Percentiles rank a stretch among this genome's conserved stretches.
Evolutionary conservation across 371 early-diverging fungal genomes (phyloP).

Genomic region (Apophysomyces elegans): DNA sequence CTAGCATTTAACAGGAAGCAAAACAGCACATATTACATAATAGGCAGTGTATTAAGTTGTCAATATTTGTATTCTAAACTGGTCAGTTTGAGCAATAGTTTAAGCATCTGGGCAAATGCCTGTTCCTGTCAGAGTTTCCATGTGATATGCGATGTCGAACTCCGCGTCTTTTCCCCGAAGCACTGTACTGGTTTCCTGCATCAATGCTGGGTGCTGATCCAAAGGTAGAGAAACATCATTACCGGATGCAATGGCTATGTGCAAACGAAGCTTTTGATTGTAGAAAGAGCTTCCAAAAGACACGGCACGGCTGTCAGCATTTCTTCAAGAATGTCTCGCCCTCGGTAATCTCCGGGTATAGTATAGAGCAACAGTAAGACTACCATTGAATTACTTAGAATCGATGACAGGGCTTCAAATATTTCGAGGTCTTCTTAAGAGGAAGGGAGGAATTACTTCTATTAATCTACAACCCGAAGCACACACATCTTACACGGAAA

Average conservation of each 20-base stretch:
- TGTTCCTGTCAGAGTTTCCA: not conserved
- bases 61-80: no score
- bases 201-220: slow-evolving; percentile 2
- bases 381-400: not conserved
- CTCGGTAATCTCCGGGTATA: slow-evolving; percentile 27
- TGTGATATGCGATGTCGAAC: not conserved
- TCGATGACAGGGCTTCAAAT: slow-evolving; percentile 67
- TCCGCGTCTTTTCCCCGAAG: not conserved
- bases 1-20: no score
- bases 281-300: slow-evolving; percentile 12
- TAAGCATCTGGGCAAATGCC: no score
- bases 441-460: slow-evolving; percentile 79
- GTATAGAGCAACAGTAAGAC: not conserved
- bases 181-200: not conserved
- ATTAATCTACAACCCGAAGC: slow-evolving; percentile 36
- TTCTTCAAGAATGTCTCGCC: slow-evolving; percentile 64
- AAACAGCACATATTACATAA: no score
- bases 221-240: not conserved
- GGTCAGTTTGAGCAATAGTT: no score
- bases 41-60: no score
- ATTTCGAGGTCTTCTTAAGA: slow-evolving; percentile 74
- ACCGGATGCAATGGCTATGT: not conserved
- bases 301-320: slow-evolving; percentile 47
- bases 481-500: not conserved
- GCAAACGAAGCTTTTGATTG: not conserved